Base-by-base conservation (phyloP, 2,329 filamentous ascomycete species). In the Xylariaceae sp. region DNA sequence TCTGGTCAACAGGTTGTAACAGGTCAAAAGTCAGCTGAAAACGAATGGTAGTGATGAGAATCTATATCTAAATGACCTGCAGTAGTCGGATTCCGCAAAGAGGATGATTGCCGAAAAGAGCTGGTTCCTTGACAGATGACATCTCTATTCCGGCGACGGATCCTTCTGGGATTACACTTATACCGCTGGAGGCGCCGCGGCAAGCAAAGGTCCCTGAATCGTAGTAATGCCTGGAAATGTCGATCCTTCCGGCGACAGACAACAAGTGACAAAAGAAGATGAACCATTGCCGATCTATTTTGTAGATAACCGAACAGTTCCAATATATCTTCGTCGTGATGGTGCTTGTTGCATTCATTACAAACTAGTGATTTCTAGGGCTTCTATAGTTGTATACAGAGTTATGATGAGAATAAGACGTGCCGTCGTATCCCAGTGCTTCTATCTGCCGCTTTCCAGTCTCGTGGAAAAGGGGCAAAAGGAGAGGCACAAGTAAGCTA, bases 41-140 rank as follows among this genome's bases (percentile, higher is more conserved):
- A n/a, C n/a, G n/a, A n/a, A n/a, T n/a, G n/a, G n/a, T n/a, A n/a
- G n/a, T n/a, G n/a, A n/a, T 33, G 24, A 44, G 19, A 31, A 47
- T 33, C 28, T 31, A n/a, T n/a, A n/a, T n/a, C n/a, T n/a, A n/a
- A 40, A 53, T 53, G 36, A 50, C 44, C 29, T 46, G 53, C 48
- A 53, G 49, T 46, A 57, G 48, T 57, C 39, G 53, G 57, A 53
- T 53, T 47, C 44, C 48, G 57, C 40, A 49, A 52, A 14, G 17
- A 43, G 6, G n/a, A 33, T 11, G 43, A n/a, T 45, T 48, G 16
- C 43, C 39, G 36, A 46, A 43, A 39, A 41, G 16, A 39, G 46
- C 28, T 21, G 34, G 28, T 31, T 29, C 23, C 16, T 26, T 24
- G 16, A n/a, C n/a, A n/a, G n/a, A n/a, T n/a, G n/a, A n/a, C n/a